Base-by-base conservation (phyloP, 2,329 filamentous ascomycete genomes). In the Daldinia sp. region DNA sequence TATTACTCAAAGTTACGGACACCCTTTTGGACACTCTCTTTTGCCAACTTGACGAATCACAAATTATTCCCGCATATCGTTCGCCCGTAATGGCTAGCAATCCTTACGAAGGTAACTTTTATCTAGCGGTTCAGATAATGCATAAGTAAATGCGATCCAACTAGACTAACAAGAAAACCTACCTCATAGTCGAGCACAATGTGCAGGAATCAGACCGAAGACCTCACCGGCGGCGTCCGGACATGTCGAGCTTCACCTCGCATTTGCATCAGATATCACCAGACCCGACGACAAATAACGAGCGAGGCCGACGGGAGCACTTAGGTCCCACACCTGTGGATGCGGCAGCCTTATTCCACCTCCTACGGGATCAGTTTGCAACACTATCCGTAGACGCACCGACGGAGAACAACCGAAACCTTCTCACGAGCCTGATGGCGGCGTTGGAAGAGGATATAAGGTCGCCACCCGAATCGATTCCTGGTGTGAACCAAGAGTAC, bases 231-330 rank as follows among this genome's bases (percentile, higher is more conserved):
- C 80, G 80, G 8, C 85, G 87, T 37, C 84, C 84, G 64, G 85
- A 88, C 78, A 90, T 90, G 87, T 82, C 85, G 53, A 84, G 83
- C 64, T 89, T 89, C 78, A 83, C 78, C 70, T 81, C 84, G 57
- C 83, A 86, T 73, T 83, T 88, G 63, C 77, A 83, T 74, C 81
- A 83, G 65, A 78, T 89, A 72, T 75, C 78, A 66, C 70, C 72
- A n/a, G 71, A 74, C 51, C 5, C 50, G 17, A 10, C 55, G 23
- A 10, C 67, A 30, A 75, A 51, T 60, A 30, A 29, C n/a, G n/a
- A 17, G 15, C 39, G 21, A 25, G 72, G 63, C 73, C 50, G 73
- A 75, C 85, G 85, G 77, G 81, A 82, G 10, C 84, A 85, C 75
- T 82, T 84, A 4, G 83, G 81, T n/a, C 82, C 87, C 37, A 88